phyloP scores from a whole-genome alignment of 306 rosid genomes.

The Acacia melanoxylon region DNA sequence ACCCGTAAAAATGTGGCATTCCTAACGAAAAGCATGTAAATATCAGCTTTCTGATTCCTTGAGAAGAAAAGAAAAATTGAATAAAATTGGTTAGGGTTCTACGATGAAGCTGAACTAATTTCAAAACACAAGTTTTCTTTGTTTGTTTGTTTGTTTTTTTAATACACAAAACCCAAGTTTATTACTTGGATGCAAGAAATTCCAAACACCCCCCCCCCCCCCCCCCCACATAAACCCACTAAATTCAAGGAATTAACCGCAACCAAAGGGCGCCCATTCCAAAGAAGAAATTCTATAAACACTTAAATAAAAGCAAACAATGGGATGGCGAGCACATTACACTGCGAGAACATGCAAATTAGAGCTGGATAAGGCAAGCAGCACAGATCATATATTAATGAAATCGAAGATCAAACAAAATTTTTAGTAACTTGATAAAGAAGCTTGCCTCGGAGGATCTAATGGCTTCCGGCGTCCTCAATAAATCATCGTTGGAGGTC shows the following conservation, averaged over 20 bases:
- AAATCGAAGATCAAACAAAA: not conserved
- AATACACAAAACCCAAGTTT: not conserved
- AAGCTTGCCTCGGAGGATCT: constrained; percentile 74
- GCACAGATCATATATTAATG: not conserved
- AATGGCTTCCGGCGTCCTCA: constrained; percentile 56
- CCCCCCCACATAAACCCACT: not conserved
- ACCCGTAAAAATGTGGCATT: not conserved
- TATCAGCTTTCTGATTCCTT: not conserved
- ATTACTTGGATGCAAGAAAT: not conserved
- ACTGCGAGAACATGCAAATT: not conserved
- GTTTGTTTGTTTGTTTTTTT: rapidly evolving
- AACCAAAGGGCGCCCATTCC: not conserved
- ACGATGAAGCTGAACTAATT: not conserved
- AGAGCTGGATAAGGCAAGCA: not conserved
- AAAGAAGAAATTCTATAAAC: not conserved
- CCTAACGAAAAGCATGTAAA: not conserved
- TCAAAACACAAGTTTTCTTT: not conserved
- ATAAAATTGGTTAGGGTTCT: not conserved
- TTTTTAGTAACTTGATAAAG: not conserved
- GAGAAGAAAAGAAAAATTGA: not conserved
- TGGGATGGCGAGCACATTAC: not conserved
- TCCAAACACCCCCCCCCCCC: not conserved
- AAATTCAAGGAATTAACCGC: not conserved
- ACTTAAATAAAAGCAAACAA: constrained; percentile 11
- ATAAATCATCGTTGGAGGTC: constrained; percentile 50